Base-by-base conservation (phyloP, 2,329 filamentous ascomycete genomes). In the Didymella sp. region DNA sequence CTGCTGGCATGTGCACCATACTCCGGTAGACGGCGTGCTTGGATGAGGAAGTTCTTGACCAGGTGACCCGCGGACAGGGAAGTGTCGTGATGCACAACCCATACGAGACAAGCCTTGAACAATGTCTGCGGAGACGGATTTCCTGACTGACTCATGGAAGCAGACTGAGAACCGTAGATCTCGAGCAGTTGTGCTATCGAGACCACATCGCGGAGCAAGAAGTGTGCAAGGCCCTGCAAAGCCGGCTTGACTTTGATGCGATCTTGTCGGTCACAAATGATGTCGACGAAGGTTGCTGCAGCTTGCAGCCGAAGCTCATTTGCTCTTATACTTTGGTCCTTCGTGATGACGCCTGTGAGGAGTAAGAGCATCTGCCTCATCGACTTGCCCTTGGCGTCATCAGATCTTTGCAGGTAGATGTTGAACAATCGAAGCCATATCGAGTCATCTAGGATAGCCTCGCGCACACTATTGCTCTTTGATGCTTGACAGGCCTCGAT, bases 221-320 rank as follows among this genome's bases (percentile, higher is more conserved):
- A 84, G 66, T 87, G 83, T 44, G 89, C 86, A 33, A 91, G 77
- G 15, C 84, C 84, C 67, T 88, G 87, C 59, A 92, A 83, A 6
- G 87, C 85, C 31, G 89, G 89, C 71, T 91, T 91, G 37, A 87
- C 86, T 48, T 88, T 80, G 9, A 87, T 83, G 61, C 85, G 87
- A 15, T 86, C 81, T 30, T 85, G 85, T 58, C 84, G 81, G 54
- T 85, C 82, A 21, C 82, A 80, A 38, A 90, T 81, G 13, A 88
- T 85, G 1, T 84, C 82, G 15, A 89, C 68, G 6, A 87, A 79
- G 5, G 78, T 82, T 24, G 54, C 49, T 21, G 67, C 59, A 28
- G 73, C 69, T 37, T 63, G 56, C 24, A 69, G 51, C 31, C 72
- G 63, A 17, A 77, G 66, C 22, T 70, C 50, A 3, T 51, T 22